Base-by-base conservation (phyloP, 2,329 filamentous ascomycete species). In the Aureobasidium sp. region DNA sequence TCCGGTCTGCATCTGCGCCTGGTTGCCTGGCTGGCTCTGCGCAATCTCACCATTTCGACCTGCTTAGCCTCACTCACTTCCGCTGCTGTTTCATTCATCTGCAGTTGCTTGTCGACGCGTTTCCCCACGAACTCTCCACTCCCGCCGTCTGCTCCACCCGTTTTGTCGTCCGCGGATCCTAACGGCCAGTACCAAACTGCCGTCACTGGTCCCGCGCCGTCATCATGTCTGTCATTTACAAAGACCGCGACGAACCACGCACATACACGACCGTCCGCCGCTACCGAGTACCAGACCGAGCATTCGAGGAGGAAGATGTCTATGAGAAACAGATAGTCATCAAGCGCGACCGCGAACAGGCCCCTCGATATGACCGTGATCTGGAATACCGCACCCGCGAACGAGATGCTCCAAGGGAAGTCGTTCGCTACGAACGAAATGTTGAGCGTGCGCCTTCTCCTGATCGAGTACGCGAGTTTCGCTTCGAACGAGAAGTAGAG, bases 231-330 rank as follows among this genome's bases (percentile, higher is more conserved):
- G 74, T 76, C 69, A 71, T 79, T 66, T 77, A 75, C 70, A 76
- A 72, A 64, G 77, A 79, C 66, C 68, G 57, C 69, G 69, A 57
- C 62, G 74, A 74, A 64, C 70, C 72, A 39, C 72, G 77, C 59
- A 77, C 74, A 39, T 81, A 79, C 68, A 82, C 80, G 66, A 83
- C 81, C 7, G 80, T 86, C 67, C 84, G 83, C 70, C 82, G 84
- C 68, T 87, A 87, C 76, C 78, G 79, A 64, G 72, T 80, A n/a
- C 79, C 80, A 55, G 79, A 82, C 59, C 74, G 74, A 62, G 74
- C 58, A 27, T 56, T 62, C 5, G 79, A 61, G 17, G 62, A 63
- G 29, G 61, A 62, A 10, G 65, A 68, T 36, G 67, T 67, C 37
- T 67, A 70, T 26, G 76, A 78, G 63, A 74, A 78, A 58, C 79